Conservation (phyloP, 768 basidiomycete genomes). For the Russula foetens region DNA sequence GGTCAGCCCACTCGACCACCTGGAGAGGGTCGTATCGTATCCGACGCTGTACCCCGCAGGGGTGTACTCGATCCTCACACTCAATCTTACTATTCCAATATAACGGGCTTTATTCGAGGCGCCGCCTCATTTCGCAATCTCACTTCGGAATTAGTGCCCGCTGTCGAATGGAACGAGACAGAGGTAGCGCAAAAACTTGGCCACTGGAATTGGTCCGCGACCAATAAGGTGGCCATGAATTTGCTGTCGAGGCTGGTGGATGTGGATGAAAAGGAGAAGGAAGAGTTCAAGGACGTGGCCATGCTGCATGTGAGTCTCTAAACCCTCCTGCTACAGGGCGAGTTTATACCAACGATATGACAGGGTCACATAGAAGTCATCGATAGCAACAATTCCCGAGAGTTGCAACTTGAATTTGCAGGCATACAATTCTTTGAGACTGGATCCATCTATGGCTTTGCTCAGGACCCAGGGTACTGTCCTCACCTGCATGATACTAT, state of each 20-base stretch:
- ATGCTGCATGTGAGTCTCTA: conserved; percentile 52
- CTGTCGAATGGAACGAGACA: conserved; percentile 44
- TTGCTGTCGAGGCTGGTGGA: conserved; percentile 49
- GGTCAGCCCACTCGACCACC: conserved; percentile 41
- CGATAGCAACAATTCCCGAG: conserved; percentile 42
- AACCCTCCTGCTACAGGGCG: not conserved
- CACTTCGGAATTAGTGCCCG: conserved; percentile 25
- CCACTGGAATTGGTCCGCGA: conserved; percentile 64
- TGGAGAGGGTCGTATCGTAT: conserved; percentile 39
- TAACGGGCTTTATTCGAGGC: conserved; percentile 74
- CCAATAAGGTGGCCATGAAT: conserved; percentile 56
- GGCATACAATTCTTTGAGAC: conserved; percentile 68
- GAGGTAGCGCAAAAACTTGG: conserved; percentile 40
- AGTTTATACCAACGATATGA: conserved; percentile 1
- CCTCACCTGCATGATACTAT: not conserved
- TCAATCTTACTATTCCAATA: conserved; percentile 63
- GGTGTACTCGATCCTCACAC: conserved; percentile 35
- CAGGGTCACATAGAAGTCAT: conserved; percentile 71
- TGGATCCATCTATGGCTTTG: conserved; percentile 72
- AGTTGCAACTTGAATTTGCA: conserved; percentile 64
- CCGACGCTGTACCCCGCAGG: conserved; percentile 40
- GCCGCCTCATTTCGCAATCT: conserved; percentile 56
- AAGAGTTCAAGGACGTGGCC: conserved; percentile 39
- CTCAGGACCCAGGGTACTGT: conserved; percentile 51
- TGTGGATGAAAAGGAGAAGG: conserved; percentile 26